phyloP scores from a whole-genome alignment of 495 filamentous ascomycete species.

The Penicillium diatomitis region DNA sequence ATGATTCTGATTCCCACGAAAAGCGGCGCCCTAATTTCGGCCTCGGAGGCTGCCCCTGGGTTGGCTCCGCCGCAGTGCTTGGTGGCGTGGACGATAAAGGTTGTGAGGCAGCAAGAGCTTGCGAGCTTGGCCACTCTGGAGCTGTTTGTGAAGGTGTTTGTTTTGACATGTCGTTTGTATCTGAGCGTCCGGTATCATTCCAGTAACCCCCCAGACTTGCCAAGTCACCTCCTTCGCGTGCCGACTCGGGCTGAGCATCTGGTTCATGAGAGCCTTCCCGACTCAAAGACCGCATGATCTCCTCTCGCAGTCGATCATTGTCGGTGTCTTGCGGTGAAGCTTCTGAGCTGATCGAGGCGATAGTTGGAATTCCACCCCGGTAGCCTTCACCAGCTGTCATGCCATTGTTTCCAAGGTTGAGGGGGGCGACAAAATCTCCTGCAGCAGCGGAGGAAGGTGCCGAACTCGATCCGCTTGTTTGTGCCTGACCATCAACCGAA shows the following conservation, averaged over 20 bases:
- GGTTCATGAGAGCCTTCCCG: slow-evolving; percentile 34
- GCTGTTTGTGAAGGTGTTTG: slow-evolving; percentile 10
- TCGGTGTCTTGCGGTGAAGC: slow-evolving; percentile 54
- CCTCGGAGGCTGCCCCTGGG: slow-evolving; percentile 6
- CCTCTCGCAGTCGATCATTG: slow-evolving; percentile 66
- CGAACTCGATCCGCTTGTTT: slow-evolving; percentile 17
- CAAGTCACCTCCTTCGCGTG: slow-evolving; percentile 42
- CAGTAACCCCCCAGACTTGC: slow-evolving; percentile 54
- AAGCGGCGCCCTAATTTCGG: slow-evolving; percentile 28
- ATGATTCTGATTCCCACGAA: slow-evolving; percentile 33
- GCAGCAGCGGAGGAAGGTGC: slow-evolving; percentile 3
- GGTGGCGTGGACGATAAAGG: slow-evolving; percentile 9
- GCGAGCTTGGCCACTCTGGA: slow-evolving; percentile 8
- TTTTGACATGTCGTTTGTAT: slow-evolving; percentile 4
- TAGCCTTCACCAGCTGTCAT: slow-evolving; percentile 11
- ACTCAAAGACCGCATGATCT: slow-evolving; percentile 72
- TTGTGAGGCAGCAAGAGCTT: slow-evolving; percentile 10
- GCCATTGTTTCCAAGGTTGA: slow-evolving; percentile 22
- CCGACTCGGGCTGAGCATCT: slow-evolving; percentile 16
- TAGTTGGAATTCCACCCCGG: slow-evolving; percentile 30
- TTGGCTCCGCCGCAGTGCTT: background rate
- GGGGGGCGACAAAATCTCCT: slow-evolving; percentile 34
- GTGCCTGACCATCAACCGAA: slow-evolving; percentile 9
- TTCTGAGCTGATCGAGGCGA: slow-evolving; percentile 48
- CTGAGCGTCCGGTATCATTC: slow-evolving; percentile 25